phyloP scores from a whole-genome alignment of 306 rosid species.

The Chamaecrista fasciculata region DNA sequence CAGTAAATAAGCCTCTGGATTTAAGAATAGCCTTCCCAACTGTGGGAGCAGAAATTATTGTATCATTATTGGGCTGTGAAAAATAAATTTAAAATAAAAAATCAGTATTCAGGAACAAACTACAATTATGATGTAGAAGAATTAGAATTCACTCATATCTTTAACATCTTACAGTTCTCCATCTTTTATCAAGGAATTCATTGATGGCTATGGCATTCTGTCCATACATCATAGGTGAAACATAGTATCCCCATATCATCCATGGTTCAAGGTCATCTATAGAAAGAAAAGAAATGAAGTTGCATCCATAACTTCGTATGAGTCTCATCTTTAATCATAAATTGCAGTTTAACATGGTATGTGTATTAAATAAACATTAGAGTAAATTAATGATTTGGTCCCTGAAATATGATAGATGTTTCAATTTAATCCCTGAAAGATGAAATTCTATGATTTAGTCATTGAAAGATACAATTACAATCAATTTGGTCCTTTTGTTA shows the following conservation, averaged over 20 bases:
- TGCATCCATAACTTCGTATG: not conserved
- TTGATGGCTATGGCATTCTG: conserved; percentile 77
- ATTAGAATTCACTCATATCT: not conserved
- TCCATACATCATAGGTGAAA: conserved; percentile 90
- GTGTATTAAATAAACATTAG: too few species aligned
- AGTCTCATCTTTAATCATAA: not conserved
- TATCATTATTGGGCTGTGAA: conserved; percentile 38
- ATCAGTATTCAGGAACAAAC: not conserved
- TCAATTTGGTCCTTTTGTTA: too few species aligned
- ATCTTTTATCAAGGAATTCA: conserved; percentile 84
- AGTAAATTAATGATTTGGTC: too few species aligned
- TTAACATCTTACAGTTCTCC: conserved; percentile 56
- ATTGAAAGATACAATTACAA: too few species aligned
- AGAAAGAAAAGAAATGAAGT: not conserved
- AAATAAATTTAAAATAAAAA: not conserved
- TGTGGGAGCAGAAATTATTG: conserved; percentile 42
- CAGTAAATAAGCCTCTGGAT: conserved; percentile 54
- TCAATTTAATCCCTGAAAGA: too few species aligned
- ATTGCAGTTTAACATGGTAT: not conserved
- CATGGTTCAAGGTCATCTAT: conserved; percentile 67
- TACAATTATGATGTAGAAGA: not conserved
- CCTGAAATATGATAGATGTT: too few species aligned
- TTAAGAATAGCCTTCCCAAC: conserved; percentile 65
- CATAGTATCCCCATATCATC: conserved; percentile 88
- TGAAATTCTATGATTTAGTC: too few species aligned